Base-by-base conservation (phyloP, 2,329 filamentous ascomycete genomes). In the Ascochyta fabae region DNA sequence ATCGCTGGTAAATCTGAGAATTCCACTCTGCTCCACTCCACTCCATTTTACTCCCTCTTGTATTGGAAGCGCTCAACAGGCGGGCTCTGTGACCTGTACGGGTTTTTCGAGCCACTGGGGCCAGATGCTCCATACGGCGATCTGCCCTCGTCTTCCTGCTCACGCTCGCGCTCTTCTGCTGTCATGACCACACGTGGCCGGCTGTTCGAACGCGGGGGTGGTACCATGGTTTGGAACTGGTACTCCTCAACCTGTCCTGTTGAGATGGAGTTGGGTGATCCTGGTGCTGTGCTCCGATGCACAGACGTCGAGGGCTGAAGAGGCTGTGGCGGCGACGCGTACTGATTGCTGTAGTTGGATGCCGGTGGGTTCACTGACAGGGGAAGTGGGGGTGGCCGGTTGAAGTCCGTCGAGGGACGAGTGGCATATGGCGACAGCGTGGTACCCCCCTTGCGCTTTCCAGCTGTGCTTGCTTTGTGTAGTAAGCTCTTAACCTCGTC, bases 401-500 rank as follows among this genome's bases (percentile, higher is more conserved):
- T 61, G 43, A 65, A 66, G 24, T 67, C 62, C 22, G 53, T 60
- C 6, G 61, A 69, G 6, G 51, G 40, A 26, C 61, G 60, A 12
- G 56, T 41, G 8, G 58, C 52, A 16, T 62, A 65, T 9, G 69
- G 69, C 7, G 69, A 68, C 16, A 70, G 60, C 5, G 65, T 67
- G 13, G 64, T 40, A 3, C 65, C 67, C 22, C 69, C 68, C 48
- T 71, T 75, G 51, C 80, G 73, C 66, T 78, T 79, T 26, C 80
- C 80, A 9, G 67, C 67, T 5, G 76, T 79, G 69, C 72, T 79
- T 39, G 73, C 78, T 45, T 80, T 78, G 50, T 74, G 74, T 1
- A 82, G 66, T 12, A 81, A 56, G 24, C 77, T 76, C 19, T 77
- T 74, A 12, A 82, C 74, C 49, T 82, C 78, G n/a, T 81, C 78